These are phyloP conservation scores for Naegleria fowleri DNA, from an alignment of 208 protist genomes.

Conservation along the genomic window DNA sequence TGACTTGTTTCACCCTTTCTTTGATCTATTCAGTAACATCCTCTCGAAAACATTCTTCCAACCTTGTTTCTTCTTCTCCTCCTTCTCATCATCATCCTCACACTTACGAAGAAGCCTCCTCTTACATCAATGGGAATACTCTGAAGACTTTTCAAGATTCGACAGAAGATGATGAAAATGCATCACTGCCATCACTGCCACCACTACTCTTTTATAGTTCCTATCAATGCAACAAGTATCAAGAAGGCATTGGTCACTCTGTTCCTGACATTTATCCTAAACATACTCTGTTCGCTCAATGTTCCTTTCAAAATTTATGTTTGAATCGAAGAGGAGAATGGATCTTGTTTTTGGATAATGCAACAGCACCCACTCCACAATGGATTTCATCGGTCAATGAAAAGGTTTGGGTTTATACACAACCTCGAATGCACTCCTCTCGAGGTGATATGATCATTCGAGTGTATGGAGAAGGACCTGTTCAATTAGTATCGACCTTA, in stretches of 20 bases:
- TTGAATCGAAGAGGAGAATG: background rate
- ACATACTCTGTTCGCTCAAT: background rate
- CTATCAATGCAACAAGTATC: background rate
- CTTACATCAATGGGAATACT: too few species aligned
- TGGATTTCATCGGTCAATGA: background rate
- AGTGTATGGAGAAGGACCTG: background rate
- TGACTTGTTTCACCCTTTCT: too few species aligned
- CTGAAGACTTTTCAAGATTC: too few species aligned
- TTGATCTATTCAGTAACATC: too few species aligned
- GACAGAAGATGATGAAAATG: too few species aligned
- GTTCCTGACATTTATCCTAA: background rate
- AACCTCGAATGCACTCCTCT: background rate
- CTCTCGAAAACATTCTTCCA: too few species aligned
- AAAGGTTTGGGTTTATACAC: background rate
- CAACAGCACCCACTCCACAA: background rate
- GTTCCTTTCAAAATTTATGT: background rate
- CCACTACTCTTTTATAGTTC: background rate
- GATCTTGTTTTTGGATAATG: background rate
- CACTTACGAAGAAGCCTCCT: too few species aligned
- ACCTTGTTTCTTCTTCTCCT: too few species aligned
- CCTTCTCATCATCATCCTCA: too few species aligned
- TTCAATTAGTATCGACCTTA: background rate
- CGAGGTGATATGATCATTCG: background rate
- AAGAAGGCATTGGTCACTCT: background rate
- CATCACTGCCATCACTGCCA: too few species aligned